These are phyloP conservation scores for Hypholoma sublateritium DNA, from an alignment of 768 basidiomycete genomes.

Conservation along the genomic window DNA sequence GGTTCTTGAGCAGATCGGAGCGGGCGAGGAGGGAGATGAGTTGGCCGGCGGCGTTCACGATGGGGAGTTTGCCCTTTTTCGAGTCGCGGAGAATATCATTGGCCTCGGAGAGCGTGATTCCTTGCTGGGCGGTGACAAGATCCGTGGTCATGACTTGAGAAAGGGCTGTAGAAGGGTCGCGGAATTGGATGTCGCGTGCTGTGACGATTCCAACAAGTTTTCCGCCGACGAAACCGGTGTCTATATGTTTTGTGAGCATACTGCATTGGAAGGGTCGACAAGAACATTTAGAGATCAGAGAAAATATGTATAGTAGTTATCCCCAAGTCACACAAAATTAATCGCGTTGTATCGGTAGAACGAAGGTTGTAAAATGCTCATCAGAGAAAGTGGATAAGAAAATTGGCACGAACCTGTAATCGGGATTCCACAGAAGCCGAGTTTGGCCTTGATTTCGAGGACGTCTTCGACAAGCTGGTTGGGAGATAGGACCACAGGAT, in stretches of 20 bases:
- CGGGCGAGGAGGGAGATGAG: slow-evolving; percentile 85
- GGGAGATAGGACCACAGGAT: slow-evolving; percentile 88
- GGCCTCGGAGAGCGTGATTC: slow-evolving; percentile 88
- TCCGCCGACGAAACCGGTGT: slow-evolving; percentile 83
- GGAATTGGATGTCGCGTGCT: slow-evolving; percentile 94
- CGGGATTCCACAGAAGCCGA: slow-evolving; percentile 96
- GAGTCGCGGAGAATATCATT: slow-evolving; percentile 93
- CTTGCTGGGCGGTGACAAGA: slow-evolving; percentile 84
- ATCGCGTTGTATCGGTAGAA: slow-evolving; percentile 81
- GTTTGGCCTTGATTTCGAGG: slow-evolving; percentile 85
- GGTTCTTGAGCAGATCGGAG: slow-evolving; percentile 96
- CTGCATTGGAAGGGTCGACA: slow-evolving; percentile 2
- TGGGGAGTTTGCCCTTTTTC: slow-evolving; percentile 96
- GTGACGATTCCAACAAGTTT: slow-evolving; percentile 97
- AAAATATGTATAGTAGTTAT: slow-evolving; percentile 34
- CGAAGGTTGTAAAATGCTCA: slow-evolving; percentile 77
- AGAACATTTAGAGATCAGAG: slow-evolving; percentile 32
- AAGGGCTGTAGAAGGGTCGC: slow-evolving; percentile 61
- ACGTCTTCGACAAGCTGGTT: slow-evolving; percentile 82
- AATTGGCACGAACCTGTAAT: slow-evolving; percentile 80
- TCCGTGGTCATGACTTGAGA: slow-evolving; percentile 86
- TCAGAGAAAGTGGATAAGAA: slow-evolving; percentile 29
- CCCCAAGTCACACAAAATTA: slow-evolving; percentile 70
- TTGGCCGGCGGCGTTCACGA: slow-evolving; percentile 51
- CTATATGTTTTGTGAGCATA: slow-evolving; percentile 38